Conservation (phyloP, 2,329 filamentous ascomycete species). For the Xylariaceae sp. region DNA sequence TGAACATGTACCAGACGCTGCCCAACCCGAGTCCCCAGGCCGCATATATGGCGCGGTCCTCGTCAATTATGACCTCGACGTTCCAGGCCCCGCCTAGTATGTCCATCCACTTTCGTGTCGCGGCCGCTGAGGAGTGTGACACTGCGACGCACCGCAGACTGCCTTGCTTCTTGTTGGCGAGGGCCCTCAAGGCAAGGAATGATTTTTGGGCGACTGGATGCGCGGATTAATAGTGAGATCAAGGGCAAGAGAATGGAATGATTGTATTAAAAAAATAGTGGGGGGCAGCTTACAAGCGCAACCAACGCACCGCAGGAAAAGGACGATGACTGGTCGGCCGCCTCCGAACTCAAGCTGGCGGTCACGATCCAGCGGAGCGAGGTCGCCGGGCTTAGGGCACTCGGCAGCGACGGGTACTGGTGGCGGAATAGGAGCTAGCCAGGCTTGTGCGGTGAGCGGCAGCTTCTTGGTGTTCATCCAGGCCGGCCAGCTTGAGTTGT, state of each 20-base stretch:
- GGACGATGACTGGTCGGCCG: slow-evolving; percentile 53
- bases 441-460: slow-evolving; percentile 59
- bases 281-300: slow-evolving; percentile 55
- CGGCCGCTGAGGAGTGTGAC: slow-evolving; percentile 62
- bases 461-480: slow-evolving; percentile 59
- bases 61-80: slow-evolving; percentile 61
- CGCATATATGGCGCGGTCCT: slow-evolving; percentile 62
- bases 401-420: slow-evolving; percentile 51
- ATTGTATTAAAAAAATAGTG: slow-evolving; percentile 10
- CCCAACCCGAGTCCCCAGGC: slow-evolving; percentile 63
- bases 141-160: slow-evolving; percentile 62
- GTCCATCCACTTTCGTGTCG: slow-evolving; percentile 61
- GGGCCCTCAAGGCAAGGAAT: slow-evolving; percentile 60
- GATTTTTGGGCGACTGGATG: slow-evolving; percentile 59
- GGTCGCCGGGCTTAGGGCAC: slow-evolving; percentile 55
- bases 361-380: slow-evolving; percentile 55
- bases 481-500: slow-evolving; percentile 41
- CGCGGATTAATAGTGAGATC: slow-evolving; percentile 2
- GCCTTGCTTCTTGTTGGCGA: slow-evolving; percentile 57
- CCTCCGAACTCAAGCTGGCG: slow-evolving; percentile 50
- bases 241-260: slow-evolving; percentile 3
- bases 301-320: slow-evolving; percentile 61
- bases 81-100: slow-evolving; percentile 63
- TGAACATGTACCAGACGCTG: slow-evolving; percentile 57
- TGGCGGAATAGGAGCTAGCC: slow-evolving; percentile 58